Base-by-base conservation (phyloP, 441 rosid genomes). In the Biscutella laevigata region DNA sequence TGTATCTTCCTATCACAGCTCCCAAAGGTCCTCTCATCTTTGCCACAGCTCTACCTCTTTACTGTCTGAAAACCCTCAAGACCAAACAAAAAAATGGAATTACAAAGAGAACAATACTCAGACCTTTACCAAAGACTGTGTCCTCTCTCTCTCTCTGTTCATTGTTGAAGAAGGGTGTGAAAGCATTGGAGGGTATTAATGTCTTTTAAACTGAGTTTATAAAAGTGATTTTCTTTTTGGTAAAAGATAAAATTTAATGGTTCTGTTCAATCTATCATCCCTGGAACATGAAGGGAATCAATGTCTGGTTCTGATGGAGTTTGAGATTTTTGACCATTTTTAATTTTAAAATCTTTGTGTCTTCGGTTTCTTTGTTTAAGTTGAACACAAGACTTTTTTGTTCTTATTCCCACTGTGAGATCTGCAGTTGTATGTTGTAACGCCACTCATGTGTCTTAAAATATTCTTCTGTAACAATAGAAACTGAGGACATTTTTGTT, bases 1-100 rank as follows among this genome's bases (percentile, higher is more conserved):
- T 82, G 63, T 84, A 80, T 69, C 95, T 85, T 62, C 95, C 96
- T 38, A 83, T 78, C 51, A 83, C 95, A 27, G 94, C 82, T 43
- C 96, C 98, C 45, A 91, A 63, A 65, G 95, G 88, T 39, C 98
- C 95, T 56, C 88, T 81, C 96, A 87, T 80, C 69, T 61, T 61
- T 50, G 2, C 2, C 44, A 24, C 43, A 46, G 51, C 56, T 52
- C 24, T 35, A 7, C 46, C 49, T 37, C 49, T 52, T 60, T 36
- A 43, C 61, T 12, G 43, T 49, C 43, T 44, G 19, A 54, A 56
- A 60, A 51, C 44, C 57, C 57, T 50, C 12, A 4, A 37, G 50
- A 27, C 20, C 26, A 34, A 62, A 6, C 26, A 51, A 7, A 47
- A 39, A n/a, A n/a, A n/a, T n/a, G 59, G 55, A 69, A 41, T 35